A percentile compares a stretch with the other conserved stretches of the same genome.
Conservation (phyloP, 2,329 filamentous ascomycete species). For the Colletotrichum nymphaeae region DNA sequence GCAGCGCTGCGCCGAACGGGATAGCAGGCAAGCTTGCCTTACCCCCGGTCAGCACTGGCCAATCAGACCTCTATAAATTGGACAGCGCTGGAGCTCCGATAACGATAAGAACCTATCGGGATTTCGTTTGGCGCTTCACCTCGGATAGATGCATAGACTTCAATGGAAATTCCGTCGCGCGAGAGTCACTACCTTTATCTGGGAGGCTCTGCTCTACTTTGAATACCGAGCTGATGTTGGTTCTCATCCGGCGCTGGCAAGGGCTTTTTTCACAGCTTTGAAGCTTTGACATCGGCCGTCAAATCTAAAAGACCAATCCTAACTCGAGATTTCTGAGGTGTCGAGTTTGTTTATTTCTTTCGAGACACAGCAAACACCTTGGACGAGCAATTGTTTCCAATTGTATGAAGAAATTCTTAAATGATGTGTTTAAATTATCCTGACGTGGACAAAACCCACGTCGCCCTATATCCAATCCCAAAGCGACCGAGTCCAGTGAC, state of each 20-base stretch:
- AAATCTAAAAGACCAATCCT: background rate
- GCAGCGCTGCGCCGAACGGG: background rate
- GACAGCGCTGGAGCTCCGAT: conserved; percentile 15
- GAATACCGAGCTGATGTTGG: too few relatives aligned
- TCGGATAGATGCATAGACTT: conserved; percentile 15
- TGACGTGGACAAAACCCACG: background rate
- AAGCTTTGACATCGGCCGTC: background rate
- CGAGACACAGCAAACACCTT: background rate
- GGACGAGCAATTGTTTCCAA: background rate
- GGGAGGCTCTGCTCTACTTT: too few relatives aligned
- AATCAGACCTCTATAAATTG: background rate
- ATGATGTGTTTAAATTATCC: background rate
- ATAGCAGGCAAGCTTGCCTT: conserved; percentile 24
- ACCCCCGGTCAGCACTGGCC: conserved; percentile 11
- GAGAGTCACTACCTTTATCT: background rate
- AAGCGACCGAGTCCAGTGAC: conserved; percentile 6
- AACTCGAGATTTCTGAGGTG: background rate
- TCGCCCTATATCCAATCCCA: background rate
- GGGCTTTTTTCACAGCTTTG: too few relatives aligned
- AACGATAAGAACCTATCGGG: conserved; percentile 21
- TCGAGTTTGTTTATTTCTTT: background rate
- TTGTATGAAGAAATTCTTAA: background rate
- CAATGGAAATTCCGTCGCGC: background rate
- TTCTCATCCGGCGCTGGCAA: too few relatives aligned
- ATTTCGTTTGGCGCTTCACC: background rate